Evolutionary conservation across 148 eudicot genomes (phyloP), one percentile per base, ranked within the genome.

Genomic region (Chenopodium berlandieri): DNA sequence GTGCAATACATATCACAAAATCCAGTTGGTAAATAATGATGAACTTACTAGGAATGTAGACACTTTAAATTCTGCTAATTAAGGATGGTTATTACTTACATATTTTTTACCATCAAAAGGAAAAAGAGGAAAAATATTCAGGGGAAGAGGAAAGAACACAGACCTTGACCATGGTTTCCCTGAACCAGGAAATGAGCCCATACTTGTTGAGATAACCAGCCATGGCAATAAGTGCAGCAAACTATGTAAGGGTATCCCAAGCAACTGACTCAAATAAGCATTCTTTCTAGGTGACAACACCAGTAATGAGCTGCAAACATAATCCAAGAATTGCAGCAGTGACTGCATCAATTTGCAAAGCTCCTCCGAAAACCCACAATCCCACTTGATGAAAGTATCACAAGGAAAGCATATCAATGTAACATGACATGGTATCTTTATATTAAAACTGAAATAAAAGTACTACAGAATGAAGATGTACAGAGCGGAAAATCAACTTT

Each of bases 171-270:
- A 93, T 95, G 69, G 94, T 93, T 85, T 93, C 92, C 83, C 99
- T 95, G 91, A 95, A 95, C 99, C 99, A 95, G 31, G 97, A 75
- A 84, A 95, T 93, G 77, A 95, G 99, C 63, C 99, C 99, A 76
- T 92, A 95, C 86, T 95, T 93, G 90, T 95, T 95, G 47, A 95
- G 92, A 88, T 95, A 95, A n/a, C 97, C 97, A 87, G n/a, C n/a
- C n/a, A n/a, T n/a, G 99, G 99, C 99, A 82, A 95, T 95, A 12
- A 95, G 94, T 2, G 99, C 99, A 77, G 97, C 97, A 79, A 93
- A 95, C 97, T 97, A 95, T 20, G 97, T 95, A 30, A 95, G 97
- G 71, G 98, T 94, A 84, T 94, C 98, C 98, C 99, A 94, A 7
- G 99, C 98, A 84, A 96, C 98, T 25, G 95, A 73, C 88, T 94